Conservation (phyloP, 2,329 filamentous ascomycete species). For the Alternaria angustiovoidea region DNA sequence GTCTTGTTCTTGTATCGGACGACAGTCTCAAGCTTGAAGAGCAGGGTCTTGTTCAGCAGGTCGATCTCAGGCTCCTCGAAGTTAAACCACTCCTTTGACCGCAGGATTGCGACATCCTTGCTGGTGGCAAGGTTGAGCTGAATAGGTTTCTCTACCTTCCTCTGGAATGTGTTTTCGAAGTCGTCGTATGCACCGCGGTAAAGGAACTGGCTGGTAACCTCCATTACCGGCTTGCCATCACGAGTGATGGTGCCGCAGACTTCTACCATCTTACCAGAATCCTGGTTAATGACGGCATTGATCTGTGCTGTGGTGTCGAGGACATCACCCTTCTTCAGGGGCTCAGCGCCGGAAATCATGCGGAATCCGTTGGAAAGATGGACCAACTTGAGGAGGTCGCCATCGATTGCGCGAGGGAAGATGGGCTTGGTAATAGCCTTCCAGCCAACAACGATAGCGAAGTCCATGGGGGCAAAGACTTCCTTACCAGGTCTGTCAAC, state of each 20-base stretch:
- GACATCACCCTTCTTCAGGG: conserved; percentile 93
- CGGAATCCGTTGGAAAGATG: conserved; percentile 98
- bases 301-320: conserved; percentile 93
- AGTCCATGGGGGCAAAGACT: conserved; percentile 97
- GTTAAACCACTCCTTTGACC: conserved; percentile 98
- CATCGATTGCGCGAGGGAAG: conserved; percentile 95
- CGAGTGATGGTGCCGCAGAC: conserved; percentile 96
- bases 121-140: conserved; percentile 85
- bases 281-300: conserved; percentile 97
- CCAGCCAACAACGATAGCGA: conserved; percentile 97
- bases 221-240: conserved; percentile 87
- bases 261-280: conserved; percentile 99
- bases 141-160: conserved; percentile 94
- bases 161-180: conserved; percentile 98
- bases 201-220: conserved; percentile 97
- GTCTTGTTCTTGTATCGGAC: conserved; percentile 94
- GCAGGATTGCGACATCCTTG: conserved; percentile 92
- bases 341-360: conserved; percentile 95
- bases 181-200: conserved; percentile 94
- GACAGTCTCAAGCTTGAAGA: conserved; percentile 92
- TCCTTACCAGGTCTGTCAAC: conserved; percentile 94
- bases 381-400: conserved; percentile 93
- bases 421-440: conserved; percentile 99
- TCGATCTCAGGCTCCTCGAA: conserved; percentile 85
- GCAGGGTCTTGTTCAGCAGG: conserved; percentile 89